Evolutionary conservation across 345 rosid species (phyloP), one percentile per base, ranked within the genome.

Genomic region (Gynandropsis gynandra): DNA sequence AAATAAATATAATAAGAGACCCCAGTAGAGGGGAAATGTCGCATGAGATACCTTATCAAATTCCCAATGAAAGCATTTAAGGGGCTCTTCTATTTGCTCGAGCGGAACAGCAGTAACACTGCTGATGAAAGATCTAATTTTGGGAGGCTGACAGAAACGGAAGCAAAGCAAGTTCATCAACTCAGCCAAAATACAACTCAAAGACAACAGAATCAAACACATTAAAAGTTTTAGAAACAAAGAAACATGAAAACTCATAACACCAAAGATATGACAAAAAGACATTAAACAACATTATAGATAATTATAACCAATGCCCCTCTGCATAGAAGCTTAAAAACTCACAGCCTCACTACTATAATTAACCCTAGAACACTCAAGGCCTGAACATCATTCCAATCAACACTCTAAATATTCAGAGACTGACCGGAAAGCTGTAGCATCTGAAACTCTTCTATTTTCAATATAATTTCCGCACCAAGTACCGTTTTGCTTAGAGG

Each of bases 51-150:
- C 98, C 93, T 90, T 90, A 46, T 84, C 96, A 24, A 80, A 90
- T 72, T 87, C 95, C 98, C 98, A 90, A 35, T 69, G 67, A 63
- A 90, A 90, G 79, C 66, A 53, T 72, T 58, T 63, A n/a, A 87
- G 83, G 42, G 89, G 92, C 54, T 77, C 93, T 38, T 84, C 87
- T 62, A 90, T 80, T 54, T 65, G 74, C 55, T 90, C 87, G 16
- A 84, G 82, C 0, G 89, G 89, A 61, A 68, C 78, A 61, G 70
- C 56, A 24, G 75, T 87, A 49, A 87, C 85, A 6, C 71, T 77
- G 38, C 60, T 67, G 71, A 87, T 87, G 83, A 90, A 87, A 20
- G 85, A 72, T 72, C 76, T 80, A 71, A 87, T 80, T 65, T 87
- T 87, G 62, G 87, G 77, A 82, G 98, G 98, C 98, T 90, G 84